Conservation (phyloP, 257 asterid species). For the Solanum commersonii region DNA sequence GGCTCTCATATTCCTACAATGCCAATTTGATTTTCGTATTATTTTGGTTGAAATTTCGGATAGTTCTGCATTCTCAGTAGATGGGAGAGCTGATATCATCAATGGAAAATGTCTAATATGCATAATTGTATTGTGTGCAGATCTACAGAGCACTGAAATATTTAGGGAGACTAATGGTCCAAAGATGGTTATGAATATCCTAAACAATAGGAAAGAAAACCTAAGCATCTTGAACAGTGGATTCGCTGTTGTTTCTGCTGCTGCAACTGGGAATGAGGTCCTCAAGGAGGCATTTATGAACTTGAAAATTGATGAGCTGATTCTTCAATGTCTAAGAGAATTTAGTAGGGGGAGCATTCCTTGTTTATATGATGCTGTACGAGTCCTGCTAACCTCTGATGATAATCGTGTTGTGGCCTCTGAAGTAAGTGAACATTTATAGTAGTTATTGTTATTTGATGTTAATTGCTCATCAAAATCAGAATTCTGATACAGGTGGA, state of each 20-base stretch:
- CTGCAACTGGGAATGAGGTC: slow-evolving; percentile 90
- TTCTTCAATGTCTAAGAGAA: slow-evolving; percentile 49
- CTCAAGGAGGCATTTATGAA: slow-evolving; percentile 80
- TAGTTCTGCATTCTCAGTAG: not conserved
- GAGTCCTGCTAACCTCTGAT: slow-evolving; percentile 69
- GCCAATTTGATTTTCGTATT: not conserved
- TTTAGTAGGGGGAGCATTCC: slow-evolving; percentile 48
- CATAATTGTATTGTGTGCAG: slow-evolving; percentile 28
- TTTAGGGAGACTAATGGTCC: slow-evolving; percentile 68
- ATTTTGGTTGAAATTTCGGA: not conserved
- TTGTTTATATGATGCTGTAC: slow-evolving; percentile 60
- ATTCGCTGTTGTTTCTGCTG: slow-evolving; percentile 75
- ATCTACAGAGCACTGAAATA: slow-evolving; percentile 69
- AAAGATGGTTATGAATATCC: slow-evolving; percentile 39
- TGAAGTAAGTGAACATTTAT: slow-evolving; percentile 44
- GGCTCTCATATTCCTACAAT: not conserved
- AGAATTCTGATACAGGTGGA: not conserved
- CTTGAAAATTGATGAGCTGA: slow-evolving; percentile 67
- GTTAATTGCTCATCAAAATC: not conserved
- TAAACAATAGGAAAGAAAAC: slow-evolving; percentile 39
- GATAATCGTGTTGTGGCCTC: slow-evolving; percentile 91
- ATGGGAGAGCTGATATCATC: not conserved
- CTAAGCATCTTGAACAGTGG: slow-evolving; percentile 50
- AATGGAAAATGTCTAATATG: not conserved
- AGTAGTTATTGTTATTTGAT: not conserved